These are phyloP conservation scores for Thalia dealbata DNA, from an alignment of 176 grass and related monocot genomes.

Conservation along the genomic window DNA sequence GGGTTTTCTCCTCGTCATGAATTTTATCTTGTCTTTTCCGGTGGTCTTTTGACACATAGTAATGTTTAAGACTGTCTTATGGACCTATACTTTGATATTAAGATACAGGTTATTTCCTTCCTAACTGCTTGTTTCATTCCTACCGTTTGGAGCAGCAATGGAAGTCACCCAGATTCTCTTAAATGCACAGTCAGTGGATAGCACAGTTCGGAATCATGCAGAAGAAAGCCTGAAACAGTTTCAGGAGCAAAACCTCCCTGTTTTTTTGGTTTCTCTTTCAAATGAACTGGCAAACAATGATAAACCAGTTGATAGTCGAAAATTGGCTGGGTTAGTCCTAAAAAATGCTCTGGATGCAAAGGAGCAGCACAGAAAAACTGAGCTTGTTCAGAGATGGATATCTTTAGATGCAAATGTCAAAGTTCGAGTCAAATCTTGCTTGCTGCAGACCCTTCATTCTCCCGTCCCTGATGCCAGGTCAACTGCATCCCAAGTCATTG, in stretches of 20 bases:
- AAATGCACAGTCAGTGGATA: conserved; percentile 15
- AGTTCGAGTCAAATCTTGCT: conserved; percentile 9
- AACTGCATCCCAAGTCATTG: conserved; percentile 23
- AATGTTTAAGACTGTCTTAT: too few relatives aligned
- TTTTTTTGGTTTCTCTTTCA: conserved; percentile 12
- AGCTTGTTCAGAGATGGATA: conserved; percentile 15
- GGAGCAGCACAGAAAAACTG: conserved; percentile 13
- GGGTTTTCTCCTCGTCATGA: not conserved
- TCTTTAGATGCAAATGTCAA: conserved; percentile 14
- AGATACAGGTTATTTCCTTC: not conserved
- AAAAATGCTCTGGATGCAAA: conserved; percentile 20
- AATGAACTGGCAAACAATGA: conserved; percentile 19
- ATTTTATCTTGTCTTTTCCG: too few relatives aligned
- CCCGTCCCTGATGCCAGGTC: conserved; percentile 18
- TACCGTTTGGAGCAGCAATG: conserved; percentile 8
- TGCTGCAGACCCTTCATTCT: conserved; percentile 18
- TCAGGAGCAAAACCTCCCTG: conserved; percentile 17
- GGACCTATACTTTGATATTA: not conserved
- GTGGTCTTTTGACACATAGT: too few relatives aligned
- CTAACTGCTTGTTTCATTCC: not conserved
- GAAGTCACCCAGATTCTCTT: conserved; percentile 16
- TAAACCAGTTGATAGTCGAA: conserved; percentile 16
- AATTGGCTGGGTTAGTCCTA: conserved; percentile 9
- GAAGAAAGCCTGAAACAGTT: conserved; percentile 17
- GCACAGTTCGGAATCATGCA: conserved; percentile 11